phyloP scores from a whole-genome alignment of 192 early-diverging fungal species.

The Umbelopsis isabellina region DNA sequence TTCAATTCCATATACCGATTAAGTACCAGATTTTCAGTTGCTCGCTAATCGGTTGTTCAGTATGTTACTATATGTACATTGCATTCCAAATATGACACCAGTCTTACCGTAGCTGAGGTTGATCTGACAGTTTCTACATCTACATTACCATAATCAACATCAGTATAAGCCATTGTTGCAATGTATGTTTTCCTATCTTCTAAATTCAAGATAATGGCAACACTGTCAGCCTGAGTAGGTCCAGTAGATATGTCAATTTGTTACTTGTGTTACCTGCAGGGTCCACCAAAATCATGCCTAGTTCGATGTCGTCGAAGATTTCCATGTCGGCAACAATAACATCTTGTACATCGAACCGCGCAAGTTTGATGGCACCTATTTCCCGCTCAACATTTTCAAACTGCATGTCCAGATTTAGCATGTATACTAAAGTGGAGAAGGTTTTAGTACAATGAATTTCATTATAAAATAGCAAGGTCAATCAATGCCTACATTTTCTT shows the following conservation, averaged over 20 bases:
- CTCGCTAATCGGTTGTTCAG: not conserved
- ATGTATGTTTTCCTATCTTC: not conserved
- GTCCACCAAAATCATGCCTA: constrained; percentile 13
- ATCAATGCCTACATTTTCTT: not conserved
- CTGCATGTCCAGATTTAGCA: constrained; percentile 7
- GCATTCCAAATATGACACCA: not conserved
- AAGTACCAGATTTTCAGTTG: constrained; percentile 10
- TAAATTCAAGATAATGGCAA: no score
- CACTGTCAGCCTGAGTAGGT: no score
- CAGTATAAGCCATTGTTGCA: constrained; percentile 3
- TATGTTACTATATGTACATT: not conserved
- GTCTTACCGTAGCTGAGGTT: constrained; percentile 10
- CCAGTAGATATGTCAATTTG: not conserved
- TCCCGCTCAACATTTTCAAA: not conserved
- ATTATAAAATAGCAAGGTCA: not conserved
- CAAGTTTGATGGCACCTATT: not conserved
- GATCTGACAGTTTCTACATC: constrained; percentile 13
- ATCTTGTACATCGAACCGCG: constrained; percentile 12
- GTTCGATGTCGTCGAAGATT: constrained; percentile 11
- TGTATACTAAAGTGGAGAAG: not conserved
- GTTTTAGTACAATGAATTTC: not conserved
- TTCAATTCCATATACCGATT: constrained; percentile 20
- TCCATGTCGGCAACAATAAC: constrained; percentile 25
- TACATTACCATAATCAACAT: constrained; percentile 7
- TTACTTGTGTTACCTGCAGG: not conserved